Evolutionary conservation across 1,284 basidiomycete genomes (phyloP), one percentile per base, ranked within the genome.

Genomic region (Polyporus tsugae): DNA sequence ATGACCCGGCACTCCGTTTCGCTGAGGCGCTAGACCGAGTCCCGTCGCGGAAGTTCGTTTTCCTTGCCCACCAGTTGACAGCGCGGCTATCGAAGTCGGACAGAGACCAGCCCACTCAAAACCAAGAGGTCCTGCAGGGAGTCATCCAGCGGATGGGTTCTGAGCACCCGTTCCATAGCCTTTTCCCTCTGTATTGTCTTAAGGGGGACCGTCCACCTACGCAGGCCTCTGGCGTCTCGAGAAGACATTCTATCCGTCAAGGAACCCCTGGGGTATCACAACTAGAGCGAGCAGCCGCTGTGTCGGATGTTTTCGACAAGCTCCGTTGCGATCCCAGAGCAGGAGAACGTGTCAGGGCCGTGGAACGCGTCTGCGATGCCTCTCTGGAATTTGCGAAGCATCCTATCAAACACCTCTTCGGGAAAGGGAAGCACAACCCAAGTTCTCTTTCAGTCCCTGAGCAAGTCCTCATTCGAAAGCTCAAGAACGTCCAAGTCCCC

Each of bases 141-240:
- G 81, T 98, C 22, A 83, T 99, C 22, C 68, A 88, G 1, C 88
- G 93, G 11, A 93, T 99, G 86, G 94, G 93, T 74, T 80, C 81
- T 62, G 95, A 99, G 64, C 98, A 99, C 78, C 97, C 97, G 0
- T 99, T 95, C 81, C 98, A 99, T 77, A 92, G 90, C 72, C 81
- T 98, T 6, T 98, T 97, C 79, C 95, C 97, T 73, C 88, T 99
- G 15, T 95, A 92, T 77, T 94, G 94, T 70, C 77, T 93, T 68
- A 82, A 70, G 39, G 64, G 62, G 3, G 76, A 78, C 19, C 68
- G 39, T 10, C n/a, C 65, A 36, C 39, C 52, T 7, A 58, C 70
- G 15, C 66, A 55, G 49, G 25, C 73, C 22, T 65, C 74, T 11
- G 41, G 73, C 5, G 65, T 75, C 0, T 70, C 65, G 6, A 79